Evolutionary conservation across 2,329 filamentous ascomycete species (phyloP).

Genomic region (Ophiostoma novo-ulmi): DNA sequence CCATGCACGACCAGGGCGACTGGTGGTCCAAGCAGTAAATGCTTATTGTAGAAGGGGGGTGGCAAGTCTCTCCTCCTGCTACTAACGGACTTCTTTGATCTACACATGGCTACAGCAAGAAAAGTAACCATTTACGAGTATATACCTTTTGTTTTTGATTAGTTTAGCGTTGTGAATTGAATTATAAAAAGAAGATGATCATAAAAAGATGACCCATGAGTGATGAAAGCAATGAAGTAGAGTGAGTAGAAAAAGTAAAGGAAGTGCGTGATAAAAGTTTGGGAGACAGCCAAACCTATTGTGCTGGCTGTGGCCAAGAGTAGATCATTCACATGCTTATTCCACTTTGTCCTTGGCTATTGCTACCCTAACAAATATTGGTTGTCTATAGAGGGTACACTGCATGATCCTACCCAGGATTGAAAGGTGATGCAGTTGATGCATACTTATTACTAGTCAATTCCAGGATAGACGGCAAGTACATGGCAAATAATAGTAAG

Average conservation of each 20-base stretch:
- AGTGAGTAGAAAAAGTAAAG: too few relatives aligned
- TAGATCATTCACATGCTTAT: not conserved
- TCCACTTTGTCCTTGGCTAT: not conserved
- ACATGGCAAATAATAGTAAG: too few relatives aligned
- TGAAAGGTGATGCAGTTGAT: too few relatives aligned
- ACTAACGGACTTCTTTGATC: not conserved
- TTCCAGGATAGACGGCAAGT: too few relatives aligned
- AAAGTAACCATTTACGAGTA: constrained; percentile 14
- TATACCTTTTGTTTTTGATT: constrained; percentile 13
- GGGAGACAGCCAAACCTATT: not conserved
- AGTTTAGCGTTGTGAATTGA: not conserved
- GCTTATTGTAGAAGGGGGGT: not conserved
- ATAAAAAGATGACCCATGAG: not conserved
- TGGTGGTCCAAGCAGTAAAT: constrained; percentile 57
- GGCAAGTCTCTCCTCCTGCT: too few relatives aligned
- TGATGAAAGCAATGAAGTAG: not conserved
- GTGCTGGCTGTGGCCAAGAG: too few relatives aligned
- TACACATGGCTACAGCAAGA: constrained; percentile 8
- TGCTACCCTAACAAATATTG: not conserved
- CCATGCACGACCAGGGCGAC: constrained; percentile 95
- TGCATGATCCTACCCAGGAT: too few relatives aligned
- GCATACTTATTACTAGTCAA: not conserved
- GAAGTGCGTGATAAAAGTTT: too few relatives aligned
- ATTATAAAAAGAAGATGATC: not conserved
- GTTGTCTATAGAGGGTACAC: too few relatives aligned